Percentiles rank a stretch among this genome's conserved stretches.
Conservation (phyloP, 2,329 filamentous ascomycete genomes). For the Talaromyces funiculosus region DNA sequence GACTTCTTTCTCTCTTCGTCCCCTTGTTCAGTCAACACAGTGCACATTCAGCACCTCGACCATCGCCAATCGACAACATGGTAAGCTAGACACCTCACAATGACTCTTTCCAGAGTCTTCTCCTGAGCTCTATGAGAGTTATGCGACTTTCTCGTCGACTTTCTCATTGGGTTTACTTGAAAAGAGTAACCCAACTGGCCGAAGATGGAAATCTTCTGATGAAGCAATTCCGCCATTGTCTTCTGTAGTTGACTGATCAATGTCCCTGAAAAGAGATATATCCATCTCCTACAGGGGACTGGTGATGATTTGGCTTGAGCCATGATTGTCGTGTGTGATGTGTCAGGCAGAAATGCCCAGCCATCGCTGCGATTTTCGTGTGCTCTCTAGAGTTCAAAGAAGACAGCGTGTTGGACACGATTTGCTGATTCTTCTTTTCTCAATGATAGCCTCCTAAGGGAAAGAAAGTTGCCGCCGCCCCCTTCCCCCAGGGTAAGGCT, state of each 20-base stretch:
- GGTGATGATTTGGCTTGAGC: conserved; percentile 52
- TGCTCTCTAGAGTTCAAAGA: conserved; percentile 89
- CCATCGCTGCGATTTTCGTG: conserved; percentile 19
- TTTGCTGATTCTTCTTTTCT: conserved; percentile 95
- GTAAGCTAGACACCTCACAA: conserved; percentile 52
- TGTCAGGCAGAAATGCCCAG: conserved; percentile 15
- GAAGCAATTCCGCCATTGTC: conserved; percentile 35
- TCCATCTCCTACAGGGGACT: conserved; percentile 5
- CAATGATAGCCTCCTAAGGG: conserved; percentile 99
- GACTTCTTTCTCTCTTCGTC: conserved; percentile 22
- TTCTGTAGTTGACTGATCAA: conserved; percentile 22
- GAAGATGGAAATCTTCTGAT: conserved; percentile 22
- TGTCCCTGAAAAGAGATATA: conserved; percentile 3
- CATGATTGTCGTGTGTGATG: conserved; percentile 39
- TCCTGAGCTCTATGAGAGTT: conserved; percentile 35
- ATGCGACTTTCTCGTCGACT: conserved; percentile 9
- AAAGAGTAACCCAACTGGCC: conserved; percentile 21
- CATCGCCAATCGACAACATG: conserved; percentile 51
- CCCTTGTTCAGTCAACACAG: conserved; percentile 35
- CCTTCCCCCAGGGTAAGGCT: conserved; percentile 93
- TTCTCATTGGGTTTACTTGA: conserved; percentile 19
- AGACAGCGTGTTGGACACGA: conserved; percentile 67
- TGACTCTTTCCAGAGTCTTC: conserved; percentile 32
- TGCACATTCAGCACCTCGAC: conserved; percentile 43
- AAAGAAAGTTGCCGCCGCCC: conserved; percentile 97